Conservation (phyloP, 306 rosid genomes). For the Dalbergia cochinchinensis region DNA sequence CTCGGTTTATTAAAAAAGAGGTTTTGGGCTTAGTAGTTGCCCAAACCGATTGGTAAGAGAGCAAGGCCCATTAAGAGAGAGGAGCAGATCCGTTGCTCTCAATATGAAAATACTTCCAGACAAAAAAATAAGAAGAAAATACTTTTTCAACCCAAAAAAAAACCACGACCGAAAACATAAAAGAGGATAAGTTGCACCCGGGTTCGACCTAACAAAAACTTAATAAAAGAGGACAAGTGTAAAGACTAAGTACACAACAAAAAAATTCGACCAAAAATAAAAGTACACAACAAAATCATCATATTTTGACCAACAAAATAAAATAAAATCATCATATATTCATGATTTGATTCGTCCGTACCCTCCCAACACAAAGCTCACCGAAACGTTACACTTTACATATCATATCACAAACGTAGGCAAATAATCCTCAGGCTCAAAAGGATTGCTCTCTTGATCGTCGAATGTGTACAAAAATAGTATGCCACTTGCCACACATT, state of each 20-base stretch:
- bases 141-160: too few species aligned
- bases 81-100: background rate
- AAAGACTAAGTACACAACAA: background rate
- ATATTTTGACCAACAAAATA: too few species aligned
- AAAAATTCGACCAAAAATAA: too few species aligned
- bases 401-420: background rate
- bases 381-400: constrained; percentile 10
- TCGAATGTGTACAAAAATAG: background rate
- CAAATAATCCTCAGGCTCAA: too few species aligned
- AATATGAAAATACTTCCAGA: too few species aligned
- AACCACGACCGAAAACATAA: too few species aligned
- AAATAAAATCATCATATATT: background rate
- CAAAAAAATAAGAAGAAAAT: background rate
- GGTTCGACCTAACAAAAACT: too few species aligned
- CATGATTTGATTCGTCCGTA: background rate
- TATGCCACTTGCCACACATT: background rate
- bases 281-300: background rate
- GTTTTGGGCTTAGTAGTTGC: background rate
- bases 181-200: too few species aligned
- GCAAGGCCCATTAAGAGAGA: too few species aligned
- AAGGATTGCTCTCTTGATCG: background rate
- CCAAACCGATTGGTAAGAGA: background rate
- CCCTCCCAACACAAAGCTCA: constrained; percentile 27
- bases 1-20: background rate
- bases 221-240: background rate